Evolutionary conservation across 1,284 basidiomycete species (phyloP).

Genomic region (Rhodotorula sp.): DNA sequence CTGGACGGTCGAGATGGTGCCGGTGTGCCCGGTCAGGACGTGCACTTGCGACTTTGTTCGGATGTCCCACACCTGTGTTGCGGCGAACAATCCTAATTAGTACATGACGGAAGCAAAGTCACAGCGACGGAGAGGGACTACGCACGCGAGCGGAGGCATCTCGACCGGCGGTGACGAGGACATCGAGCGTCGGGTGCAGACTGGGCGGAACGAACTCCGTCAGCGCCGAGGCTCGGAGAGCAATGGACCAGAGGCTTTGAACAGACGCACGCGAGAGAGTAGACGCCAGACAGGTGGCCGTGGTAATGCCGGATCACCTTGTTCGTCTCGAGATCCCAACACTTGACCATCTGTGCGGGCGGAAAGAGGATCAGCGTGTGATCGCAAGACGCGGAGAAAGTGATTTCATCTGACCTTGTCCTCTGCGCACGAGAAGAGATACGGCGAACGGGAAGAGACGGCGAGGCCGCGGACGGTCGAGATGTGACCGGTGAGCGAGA

Average conservation of each 20-base stretch:
- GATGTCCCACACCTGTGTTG: constrained; percentile 83
- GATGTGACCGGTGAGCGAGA: constrained; percentile 95
- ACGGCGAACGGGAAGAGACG: constrained; percentile 88
- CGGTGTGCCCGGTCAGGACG: constrained; percentile 87
- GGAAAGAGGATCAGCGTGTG: too few species aligned
- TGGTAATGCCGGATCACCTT: constrained; percentile 99
- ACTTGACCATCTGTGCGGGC: constrained; percentile 84
- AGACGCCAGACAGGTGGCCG: constrained; percentile 94
- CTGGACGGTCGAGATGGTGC: constrained; percentile 88
- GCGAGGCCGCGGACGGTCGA: constrained; percentile 93
- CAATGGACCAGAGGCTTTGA: too few species aligned
- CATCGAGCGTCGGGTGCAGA: constrained; percentile 91
- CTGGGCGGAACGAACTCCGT: constrained; percentile 45
- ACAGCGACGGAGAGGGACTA: not conserved
- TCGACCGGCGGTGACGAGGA: constrained; percentile 90
- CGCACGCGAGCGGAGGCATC: constrained; percentile 84
- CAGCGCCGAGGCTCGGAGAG: not conserved
- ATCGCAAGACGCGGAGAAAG: not conserved
- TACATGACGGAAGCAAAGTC: not conserved
- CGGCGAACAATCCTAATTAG: not conserved
- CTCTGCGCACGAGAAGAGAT: constrained; percentile 95
- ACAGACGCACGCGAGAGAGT: constrained; percentile 61
- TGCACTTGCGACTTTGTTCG: constrained; percentile 94
- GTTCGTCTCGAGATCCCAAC: constrained; percentile 98
- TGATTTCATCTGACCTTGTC: constrained; percentile 70